Conservation (phyloP, 2,329 filamentous ascomycete genomes). For the Colletotrichum sansevieriae region DNA sequence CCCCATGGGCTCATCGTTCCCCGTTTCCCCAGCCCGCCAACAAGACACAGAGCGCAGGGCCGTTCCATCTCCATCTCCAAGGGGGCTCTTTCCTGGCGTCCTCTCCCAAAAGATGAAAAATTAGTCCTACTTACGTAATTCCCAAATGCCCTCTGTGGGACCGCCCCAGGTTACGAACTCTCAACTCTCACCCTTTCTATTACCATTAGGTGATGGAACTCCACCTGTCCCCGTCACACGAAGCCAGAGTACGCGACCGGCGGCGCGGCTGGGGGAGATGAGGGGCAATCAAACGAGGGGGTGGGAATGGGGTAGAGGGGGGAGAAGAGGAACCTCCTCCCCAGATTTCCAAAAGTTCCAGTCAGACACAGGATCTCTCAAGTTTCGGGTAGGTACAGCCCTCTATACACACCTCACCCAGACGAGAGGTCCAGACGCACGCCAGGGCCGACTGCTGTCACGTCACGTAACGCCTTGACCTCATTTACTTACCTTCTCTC, state of each 20-base stretch:
- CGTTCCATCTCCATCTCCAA: not conserved
- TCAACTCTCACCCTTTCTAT: slow-evolving; percentile 6
- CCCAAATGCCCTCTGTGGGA: slow-evolving; percentile 20
- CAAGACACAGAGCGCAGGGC: not conserved
- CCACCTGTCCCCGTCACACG: slow-evolving; percentile 15
- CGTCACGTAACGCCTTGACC: slow-evolving; percentile 19
- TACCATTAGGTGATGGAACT: slow-evolving; percentile 26
- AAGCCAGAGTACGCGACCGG: slow-evolving; percentile 5
- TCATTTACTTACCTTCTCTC: not conserved
- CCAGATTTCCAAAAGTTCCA: slow-evolving; percentile 24
- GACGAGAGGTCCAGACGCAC: not conserved
- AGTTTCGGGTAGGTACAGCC: too few relatives aligned
- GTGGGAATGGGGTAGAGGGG: not conserved
- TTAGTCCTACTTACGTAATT: slow-evolving; percentile 38
- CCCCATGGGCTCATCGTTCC: not conserved
- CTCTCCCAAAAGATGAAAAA: not conserved
- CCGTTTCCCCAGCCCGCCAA: not conserved
- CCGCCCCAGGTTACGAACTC: not conserved
- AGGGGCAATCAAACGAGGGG: slow-evolving; percentile 4
- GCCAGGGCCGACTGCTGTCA: slow-evolving; percentile 7
- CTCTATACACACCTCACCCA: not conserved
- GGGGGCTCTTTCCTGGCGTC: not conserved
- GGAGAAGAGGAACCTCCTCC: not conserved
- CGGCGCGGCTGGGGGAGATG: not conserved
- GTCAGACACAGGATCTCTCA: not conserved